Evolutionary conservation across 1,284 basidiomycete genomes (phyloP), one percentile per base, ranked within the genome.

Genomic region (Cerrena zonata): DNA sequence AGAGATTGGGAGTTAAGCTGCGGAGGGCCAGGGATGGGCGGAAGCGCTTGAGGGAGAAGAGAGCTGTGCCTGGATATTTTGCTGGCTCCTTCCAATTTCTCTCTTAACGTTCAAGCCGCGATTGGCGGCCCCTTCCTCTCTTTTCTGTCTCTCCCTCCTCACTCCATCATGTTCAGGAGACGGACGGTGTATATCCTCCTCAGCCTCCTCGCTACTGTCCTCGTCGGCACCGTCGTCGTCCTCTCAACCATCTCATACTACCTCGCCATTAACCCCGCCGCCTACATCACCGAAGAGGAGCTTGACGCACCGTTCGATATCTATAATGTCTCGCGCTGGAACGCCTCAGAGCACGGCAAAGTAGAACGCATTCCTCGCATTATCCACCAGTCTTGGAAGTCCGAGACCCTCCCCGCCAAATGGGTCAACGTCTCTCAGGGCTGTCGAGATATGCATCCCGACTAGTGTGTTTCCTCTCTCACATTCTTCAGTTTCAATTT

Each of bases 301-400:
- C 82, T 95, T 22, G 83, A 85, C 53, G 67, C 79, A 53, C 67
- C 67, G 54, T 37, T 73, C 61, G 68, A 75, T 61, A n/a, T n/a
- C n/a, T n/a, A n/a, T n/a, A 71, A 72, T 58, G 63, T 71, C 39
- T 73, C 74, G 48, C 74, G 77, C 38, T 82, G 77, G 78, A 82
- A 84, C 63, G 75, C 79, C 24, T 69, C 82, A 15, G 74, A 79
- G 37, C 77, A 82, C 56, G 77, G 74, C 45, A 73, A 75, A 54
- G 70, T 79, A 42, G 85, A 93, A 62, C 82, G 78, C 58, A 87
- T 98, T 39, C 95, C 95, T 1, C 81, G 92, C 47, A 91, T 99
- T 60, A 84, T 99, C 49, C 95, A 99, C 70, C 95, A 98, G 78
- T 99, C 96, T 19, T 99, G 95, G 95, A 97, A 96, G 75, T 86